These are phyloP conservation scores for Voacanga thouarsii DNA, from an alignment of 257 asterid species.

Conservation along the genomic window DNA sequence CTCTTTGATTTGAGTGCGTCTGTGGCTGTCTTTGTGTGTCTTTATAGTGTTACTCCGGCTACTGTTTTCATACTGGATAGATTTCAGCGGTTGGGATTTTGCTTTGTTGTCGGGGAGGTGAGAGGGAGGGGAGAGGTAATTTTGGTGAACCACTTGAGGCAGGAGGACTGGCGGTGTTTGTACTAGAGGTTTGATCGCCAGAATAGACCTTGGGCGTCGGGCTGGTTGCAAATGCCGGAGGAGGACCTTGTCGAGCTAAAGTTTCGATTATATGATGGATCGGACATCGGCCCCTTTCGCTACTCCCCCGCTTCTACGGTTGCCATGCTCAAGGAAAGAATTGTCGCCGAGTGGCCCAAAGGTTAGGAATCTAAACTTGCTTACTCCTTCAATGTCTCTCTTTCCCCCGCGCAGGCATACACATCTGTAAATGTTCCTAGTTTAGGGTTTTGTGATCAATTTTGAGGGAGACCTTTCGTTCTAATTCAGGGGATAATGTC, in stretches of 20 bases:
- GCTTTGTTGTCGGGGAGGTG: neutral
- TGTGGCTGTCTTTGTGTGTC: neutral
- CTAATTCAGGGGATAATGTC: neutral
- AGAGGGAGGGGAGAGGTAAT: neutral
- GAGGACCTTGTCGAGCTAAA: slow-evolving; percentile 65
- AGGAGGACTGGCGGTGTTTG: slow-evolving; percentile 7
- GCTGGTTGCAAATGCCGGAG: slow-evolving; percentile 41
- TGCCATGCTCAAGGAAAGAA: slow-evolving; percentile 79
- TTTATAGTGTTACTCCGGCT: neutral
- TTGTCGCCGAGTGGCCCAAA: slow-evolving; percentile 49
- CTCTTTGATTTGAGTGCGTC: too few relatives aligned
- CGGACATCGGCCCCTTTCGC: slow-evolving; percentile 89
- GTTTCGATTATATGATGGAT: slow-evolving; percentile 92
- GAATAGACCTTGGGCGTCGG: neutral
- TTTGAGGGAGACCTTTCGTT: neutral
- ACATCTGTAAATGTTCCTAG: neutral
- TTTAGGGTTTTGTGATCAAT: neutral
- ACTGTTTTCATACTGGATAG: neutral
- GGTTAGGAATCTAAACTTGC: slow-evolving; percentile 19
- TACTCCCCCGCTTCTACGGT: slow-evolving; percentile 86
- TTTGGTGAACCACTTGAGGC: neutral
- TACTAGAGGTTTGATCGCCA: slow-evolving; percentile 4
- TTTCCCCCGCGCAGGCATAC: too few relatives aligned
- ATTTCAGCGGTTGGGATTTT: slow-evolving; percentile 11
- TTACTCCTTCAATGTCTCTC: too few relatives aligned